These are phyloP conservation scores for Apiosordaria backusii DNA, from an alignment of 495 filamentous ascomycete genomes.

Conservation along the genomic window DNA sequence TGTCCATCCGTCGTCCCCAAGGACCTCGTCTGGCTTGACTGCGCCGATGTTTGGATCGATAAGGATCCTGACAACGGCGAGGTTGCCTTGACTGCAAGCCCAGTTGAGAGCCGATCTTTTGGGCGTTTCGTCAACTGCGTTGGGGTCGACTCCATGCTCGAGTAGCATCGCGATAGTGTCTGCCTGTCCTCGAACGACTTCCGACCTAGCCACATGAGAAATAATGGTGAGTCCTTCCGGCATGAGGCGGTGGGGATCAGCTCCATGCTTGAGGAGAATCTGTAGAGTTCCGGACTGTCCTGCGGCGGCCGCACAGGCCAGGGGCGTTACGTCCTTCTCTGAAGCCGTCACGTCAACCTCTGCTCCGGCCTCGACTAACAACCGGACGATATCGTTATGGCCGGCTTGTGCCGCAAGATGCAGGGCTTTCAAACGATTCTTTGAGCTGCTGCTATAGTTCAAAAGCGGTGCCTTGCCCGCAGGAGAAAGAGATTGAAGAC, in stretches of 20 bases:
- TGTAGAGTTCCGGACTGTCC: neutral
- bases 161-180: neutral
- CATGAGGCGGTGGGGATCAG: neutral
- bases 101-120: neutral
- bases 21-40: neutral
- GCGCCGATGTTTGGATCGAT: neutral
- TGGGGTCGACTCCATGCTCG: neutral
- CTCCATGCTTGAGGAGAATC: neutral
- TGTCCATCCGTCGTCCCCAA: neutral
- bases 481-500: neutral
- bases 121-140: neutral
- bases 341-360: neutral
- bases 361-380: neutral
- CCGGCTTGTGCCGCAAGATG: neutral
- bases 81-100: neutral
- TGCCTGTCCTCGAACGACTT: neutral
- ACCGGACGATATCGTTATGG: neutral
- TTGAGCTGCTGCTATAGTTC: neutral
- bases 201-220: neutral
- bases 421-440: neutral
- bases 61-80: neutral
- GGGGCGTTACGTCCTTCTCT: neutral
- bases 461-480: neutral
- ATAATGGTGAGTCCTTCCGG: neutral
- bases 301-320: neutral